phyloP scores from a whole-genome alignment of 257 asterid genomes.

The Craterostigma plantagineum region DNA sequence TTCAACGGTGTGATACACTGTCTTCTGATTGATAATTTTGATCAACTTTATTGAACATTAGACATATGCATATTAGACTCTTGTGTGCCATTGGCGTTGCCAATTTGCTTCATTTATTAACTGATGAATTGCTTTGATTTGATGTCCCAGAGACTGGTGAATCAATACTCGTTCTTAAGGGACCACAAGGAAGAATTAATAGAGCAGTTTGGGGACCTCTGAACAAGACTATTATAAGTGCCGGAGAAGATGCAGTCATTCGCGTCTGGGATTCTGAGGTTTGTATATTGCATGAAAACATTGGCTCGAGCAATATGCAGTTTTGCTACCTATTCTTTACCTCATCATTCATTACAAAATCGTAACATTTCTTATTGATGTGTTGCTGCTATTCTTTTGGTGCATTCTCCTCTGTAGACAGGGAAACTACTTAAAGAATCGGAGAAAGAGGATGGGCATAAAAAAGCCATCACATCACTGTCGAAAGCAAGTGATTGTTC shows the following conservation, averaged over 20 bases:
- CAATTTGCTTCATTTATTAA: slow-evolving; percentile 2
- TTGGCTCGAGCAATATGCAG: neutral
- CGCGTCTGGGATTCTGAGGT: slow-evolving; percentile 97
- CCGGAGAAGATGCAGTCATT: slow-evolving; percentile 65
- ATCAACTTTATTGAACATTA: too few species aligned
- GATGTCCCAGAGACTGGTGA: slow-evolving; percentile 45
- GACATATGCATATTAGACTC: too few species aligned
- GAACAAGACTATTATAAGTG: slow-evolving; percentile 68
- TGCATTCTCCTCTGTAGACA: slow-evolving; percentile 24
- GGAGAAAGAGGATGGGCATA: slow-evolving; percentile 61
- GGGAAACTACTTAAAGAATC: slow-evolving; percentile 61
- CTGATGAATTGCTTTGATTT: slow-evolving; percentile 3
- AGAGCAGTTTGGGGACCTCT: slow-evolving; percentile 98
- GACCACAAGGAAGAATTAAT: slow-evolving; percentile 77
- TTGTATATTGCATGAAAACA: slow-evolving; percentile 5
- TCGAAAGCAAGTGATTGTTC: slow-evolving; percentile 57
- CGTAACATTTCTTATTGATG: too few species aligned
- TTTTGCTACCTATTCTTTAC: neutral
- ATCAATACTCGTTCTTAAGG: slow-evolving; percentile 46
- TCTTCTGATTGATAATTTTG: too few species aligned
- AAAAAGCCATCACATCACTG: slow-evolving; percentile 67
- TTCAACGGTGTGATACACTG: neutral
- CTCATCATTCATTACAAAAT: neutral
- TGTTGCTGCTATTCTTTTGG: too few species aligned
- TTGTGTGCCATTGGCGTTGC: too few species aligned